A percentile compares a stretch with the other conserved stretches of the same genome.
phyloP scores from a whole-genome alignment of 768 basidiomycete genomes.

The Dacryopinax spathularia region DNA sequence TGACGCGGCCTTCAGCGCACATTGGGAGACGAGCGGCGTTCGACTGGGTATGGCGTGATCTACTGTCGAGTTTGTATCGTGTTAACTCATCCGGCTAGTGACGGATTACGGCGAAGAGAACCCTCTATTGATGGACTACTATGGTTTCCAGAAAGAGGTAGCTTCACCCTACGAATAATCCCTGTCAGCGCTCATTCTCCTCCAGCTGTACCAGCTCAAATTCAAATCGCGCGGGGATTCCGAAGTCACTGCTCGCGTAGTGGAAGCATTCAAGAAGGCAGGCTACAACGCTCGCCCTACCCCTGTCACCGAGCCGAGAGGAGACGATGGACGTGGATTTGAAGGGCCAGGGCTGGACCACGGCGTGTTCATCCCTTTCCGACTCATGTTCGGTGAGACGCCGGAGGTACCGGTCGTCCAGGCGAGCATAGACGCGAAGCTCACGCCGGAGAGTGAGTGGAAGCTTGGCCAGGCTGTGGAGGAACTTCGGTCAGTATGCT shows the following conservation, averaged over 20 bases:
- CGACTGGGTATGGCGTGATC: conserved; percentile 34
- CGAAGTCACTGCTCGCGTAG: conserved; percentile 41
- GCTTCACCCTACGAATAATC: conserved; percentile 11
- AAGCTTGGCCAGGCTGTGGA: conserved; percentile 46
- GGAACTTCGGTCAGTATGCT: conserved; percentile 36
- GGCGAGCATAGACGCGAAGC: conserved; percentile 47
- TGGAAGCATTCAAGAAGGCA: conserved; percentile 45
- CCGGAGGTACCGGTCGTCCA: conserved; percentile 53
- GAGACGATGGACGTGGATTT: conserved; percentile 52
- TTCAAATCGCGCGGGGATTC: conserved; percentile 56
- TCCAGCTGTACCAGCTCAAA: conserved; percentile 42
- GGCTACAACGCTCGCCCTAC: conserved; percentile 41
- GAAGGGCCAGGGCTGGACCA: conserved; percentile 56
- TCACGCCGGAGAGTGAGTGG: conserved; percentile 52
- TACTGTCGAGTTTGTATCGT: not conserved
- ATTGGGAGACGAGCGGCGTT: conserved; percentile 56
- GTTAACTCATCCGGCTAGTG: conserved; percentile 29
- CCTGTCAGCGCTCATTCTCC: not conserved
- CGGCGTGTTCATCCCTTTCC: conserved; percentile 69
- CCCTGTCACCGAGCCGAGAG: conserved; percentile 39
- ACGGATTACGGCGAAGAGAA: conserved; percentile 67
- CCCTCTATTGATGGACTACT: conserved; percentile 62
- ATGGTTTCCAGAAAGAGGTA: conserved; percentile 37
- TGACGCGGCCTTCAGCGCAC: conserved; percentile 32
- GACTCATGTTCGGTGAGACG: conserved; percentile 59